Evolutionary conservation across 768 basidiomycete species (phyloP).

Genomic region (Leccinum fibrillosum): DNA sequence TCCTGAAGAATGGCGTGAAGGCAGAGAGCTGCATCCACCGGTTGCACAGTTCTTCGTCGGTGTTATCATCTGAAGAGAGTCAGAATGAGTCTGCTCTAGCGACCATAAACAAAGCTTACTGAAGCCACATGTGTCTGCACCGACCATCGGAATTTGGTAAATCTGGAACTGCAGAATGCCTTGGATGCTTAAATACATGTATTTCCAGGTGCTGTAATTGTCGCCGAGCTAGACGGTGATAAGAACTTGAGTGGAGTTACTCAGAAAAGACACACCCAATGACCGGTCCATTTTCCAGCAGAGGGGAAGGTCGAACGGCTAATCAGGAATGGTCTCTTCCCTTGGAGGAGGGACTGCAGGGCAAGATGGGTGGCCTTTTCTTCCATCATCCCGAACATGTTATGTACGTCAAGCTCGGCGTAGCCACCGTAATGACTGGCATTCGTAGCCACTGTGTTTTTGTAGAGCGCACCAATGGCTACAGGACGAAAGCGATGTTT

Average conservation of each 20-base stretch:
- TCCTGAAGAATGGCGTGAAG: constrained; percentile 79
- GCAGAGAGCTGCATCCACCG: constrained; percentile 88
- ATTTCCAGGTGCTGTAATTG: constrained; percentile 73
- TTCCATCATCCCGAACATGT: constrained; percentile 71
- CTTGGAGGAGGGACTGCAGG: constrained; percentile 49
- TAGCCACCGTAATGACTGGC: constrained; percentile 64
- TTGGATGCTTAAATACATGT: constrained; percentile 67
- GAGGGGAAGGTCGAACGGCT: constrained; percentile 68
- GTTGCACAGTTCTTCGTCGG: constrained; percentile 77
- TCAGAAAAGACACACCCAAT: constrained; percentile 47
- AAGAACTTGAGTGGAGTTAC: background rate
- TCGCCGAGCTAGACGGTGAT: constrained; percentile 57
- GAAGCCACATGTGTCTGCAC: constrained; percentile 59
- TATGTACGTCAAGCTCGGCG: constrained; percentile 68
- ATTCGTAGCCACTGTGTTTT: constrained; percentile 65
- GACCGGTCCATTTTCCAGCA: constrained; percentile 67
- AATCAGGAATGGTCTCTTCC: constrained; percentile 68
- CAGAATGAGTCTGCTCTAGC: background rate
- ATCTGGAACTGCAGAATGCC: constrained; percentile 83
- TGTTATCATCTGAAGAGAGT: constrained; percentile 44
- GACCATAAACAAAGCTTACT: constrained; percentile 12
- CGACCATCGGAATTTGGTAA: constrained; percentile 84
- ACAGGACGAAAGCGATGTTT: background rate
- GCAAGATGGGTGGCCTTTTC: constrained; percentile 63
- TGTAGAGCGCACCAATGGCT: constrained; percentile 53